These are phyloP conservation scores for Lentinula detonsa DNA, from an alignment of 768 basidiomycete species.

Conservation along the genomic window DNA sequence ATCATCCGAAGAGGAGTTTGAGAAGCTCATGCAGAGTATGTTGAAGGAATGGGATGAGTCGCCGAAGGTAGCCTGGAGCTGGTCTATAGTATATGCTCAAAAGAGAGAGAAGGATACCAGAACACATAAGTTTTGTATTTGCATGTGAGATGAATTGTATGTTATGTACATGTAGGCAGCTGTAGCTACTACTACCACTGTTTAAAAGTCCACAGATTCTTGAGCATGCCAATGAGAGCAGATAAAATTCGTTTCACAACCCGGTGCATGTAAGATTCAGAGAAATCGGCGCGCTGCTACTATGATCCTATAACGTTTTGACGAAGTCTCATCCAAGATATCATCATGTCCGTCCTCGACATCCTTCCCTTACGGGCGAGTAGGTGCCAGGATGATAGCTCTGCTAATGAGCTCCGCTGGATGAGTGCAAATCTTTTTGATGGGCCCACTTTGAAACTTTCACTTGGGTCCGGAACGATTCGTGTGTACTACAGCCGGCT, in stretches of 20 bases:
- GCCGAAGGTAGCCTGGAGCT: conserved; percentile 1
- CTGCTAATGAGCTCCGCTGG: background rate
- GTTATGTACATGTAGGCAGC: background rate
- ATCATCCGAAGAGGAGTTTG: conserved; percentile 4
- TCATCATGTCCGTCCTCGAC: background rate
- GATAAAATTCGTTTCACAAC: too few relatives aligned
- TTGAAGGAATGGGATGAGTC: conserved; percentile 4
- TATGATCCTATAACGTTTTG: too few relatives aligned
- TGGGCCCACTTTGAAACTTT: background rate
- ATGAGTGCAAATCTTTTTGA: background rate
- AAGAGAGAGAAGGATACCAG: background rate
- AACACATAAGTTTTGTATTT: background rate
- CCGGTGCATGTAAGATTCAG: too few relatives aligned
- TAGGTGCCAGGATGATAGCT: background rate
- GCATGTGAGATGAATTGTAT: background rate
- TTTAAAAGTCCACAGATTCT: too few relatives aligned
- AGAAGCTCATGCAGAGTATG: background rate
- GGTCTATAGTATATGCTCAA: conserved; percentile 1
- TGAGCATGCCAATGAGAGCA: too few relatives aligned
- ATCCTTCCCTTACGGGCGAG: background rate
- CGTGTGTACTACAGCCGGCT: background rate
- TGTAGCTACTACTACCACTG: too few relatives aligned
- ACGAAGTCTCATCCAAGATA: too few relatives aligned
- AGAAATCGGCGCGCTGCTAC: too few relatives aligned
- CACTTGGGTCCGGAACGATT: background rate